Conservation (phyloP, 176 grass and related monocot genomes). For the Alloteropsis semialata region DNA sequence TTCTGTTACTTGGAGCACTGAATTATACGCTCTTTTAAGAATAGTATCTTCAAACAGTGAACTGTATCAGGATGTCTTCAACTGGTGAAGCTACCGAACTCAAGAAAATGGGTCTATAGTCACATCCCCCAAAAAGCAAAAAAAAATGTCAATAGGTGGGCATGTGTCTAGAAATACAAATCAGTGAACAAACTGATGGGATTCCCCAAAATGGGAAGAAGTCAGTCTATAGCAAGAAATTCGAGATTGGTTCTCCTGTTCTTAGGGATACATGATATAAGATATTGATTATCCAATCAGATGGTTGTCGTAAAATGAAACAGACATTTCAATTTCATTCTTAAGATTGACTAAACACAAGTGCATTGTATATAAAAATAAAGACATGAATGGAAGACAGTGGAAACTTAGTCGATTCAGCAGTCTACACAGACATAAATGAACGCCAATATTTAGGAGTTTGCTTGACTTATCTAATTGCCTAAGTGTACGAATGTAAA, state of each 20-base stretch:
- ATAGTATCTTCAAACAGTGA: not conserved
- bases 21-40: constrained; percentile 1
- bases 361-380: not conserved
- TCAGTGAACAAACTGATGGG: not conserved
- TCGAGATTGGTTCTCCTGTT: not conserved
- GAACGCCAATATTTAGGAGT: not conserved
- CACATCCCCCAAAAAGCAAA: not conserved
- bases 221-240: not conserved
- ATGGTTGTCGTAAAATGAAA: not conserved
- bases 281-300: not conserved
- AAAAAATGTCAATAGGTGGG: not conserved
- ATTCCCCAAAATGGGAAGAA: not conserved
- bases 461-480: not conserved
- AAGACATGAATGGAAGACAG: not conserved
- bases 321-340: not conserved
- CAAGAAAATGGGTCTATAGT: not conserved
- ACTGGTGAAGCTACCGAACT: constrained; percentile 9
- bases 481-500: not conserved
- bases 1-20: not conserved
- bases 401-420: not conserved
- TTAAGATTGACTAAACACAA: not conserved
- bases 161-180: not conserved
- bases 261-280: not conserved
- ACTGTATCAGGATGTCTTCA: constrained; percentile 1
- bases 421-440: not conserved